A percentile compares a stretch with the other conserved stretches of the same genome.
Conservation (phyloP, 495 filamentous ascomycete species). For the Tuber calosporum region DNA sequence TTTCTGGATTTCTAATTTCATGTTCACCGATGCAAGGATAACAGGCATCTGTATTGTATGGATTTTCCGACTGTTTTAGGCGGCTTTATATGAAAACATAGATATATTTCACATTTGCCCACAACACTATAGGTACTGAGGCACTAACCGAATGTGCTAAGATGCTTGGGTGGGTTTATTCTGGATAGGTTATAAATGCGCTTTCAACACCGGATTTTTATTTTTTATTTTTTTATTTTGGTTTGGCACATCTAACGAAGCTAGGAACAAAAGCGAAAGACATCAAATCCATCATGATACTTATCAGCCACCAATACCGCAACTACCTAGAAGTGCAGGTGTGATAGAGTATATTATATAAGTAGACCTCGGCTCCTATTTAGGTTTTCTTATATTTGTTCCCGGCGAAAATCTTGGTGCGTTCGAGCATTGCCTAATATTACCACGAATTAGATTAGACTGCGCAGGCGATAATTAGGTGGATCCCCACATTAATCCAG, state of each 20-base stretch:
- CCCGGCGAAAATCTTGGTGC: background rate
- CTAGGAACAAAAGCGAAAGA: background rate
- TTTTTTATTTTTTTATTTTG: background rate
- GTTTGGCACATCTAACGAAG: background rate
- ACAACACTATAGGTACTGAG: background rate
- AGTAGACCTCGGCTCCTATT: background rate
- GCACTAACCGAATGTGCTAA: background rate
- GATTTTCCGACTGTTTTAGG: background rate
- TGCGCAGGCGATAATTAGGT: background rate
- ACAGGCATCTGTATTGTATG: background rate
- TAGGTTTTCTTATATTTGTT: slow-evolving; percentile 2
- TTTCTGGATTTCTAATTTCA: background rate
- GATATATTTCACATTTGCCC: background rate
- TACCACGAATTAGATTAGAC: background rate
- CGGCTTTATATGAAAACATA: background rate
- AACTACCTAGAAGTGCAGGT: background rate
- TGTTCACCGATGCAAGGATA: background rate
- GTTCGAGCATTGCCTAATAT: background rate
- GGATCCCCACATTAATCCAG: background rate
- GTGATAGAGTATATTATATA: background rate
- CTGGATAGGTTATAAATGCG: background rate
- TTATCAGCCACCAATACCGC: background rate
- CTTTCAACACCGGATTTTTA: background rate
- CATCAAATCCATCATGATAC: background rate
- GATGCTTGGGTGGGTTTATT: background rate